Evolutionary conservation across 1,284 basidiomycete species (phyloP), one percentile per base, ranked within the genome.

Genomic region (Inonotus obliquus): DNA sequence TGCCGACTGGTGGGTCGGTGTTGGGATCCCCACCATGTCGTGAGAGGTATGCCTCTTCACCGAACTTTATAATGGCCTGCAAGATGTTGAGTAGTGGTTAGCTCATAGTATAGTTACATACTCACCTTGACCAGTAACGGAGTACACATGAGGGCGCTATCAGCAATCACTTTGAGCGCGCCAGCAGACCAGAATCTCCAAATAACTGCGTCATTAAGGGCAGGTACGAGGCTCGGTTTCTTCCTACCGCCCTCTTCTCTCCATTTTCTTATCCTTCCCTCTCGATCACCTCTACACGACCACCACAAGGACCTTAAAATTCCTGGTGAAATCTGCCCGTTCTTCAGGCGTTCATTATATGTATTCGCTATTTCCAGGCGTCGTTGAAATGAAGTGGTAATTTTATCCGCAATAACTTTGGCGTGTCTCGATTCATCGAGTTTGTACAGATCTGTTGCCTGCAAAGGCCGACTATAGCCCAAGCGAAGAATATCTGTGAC

Each of bases 171-270:
- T 71, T 95, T 96, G 72, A 94, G 75, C 9, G 89, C 9, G 4
- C 91, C 92, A 59, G 81, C 87, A 2, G 81, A 77, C 93, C 94
- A 96, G 71, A 96, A 92, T 77, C 84, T 87, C 79, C 83, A 86
- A 35, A 85, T 85, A 65, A 96, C 82, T 60, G 87, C 87, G 69
- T 96, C 93, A 67, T 89, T 91, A 70, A 96, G 80, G 0, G 94
- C 87, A 75, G 79, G 77, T 0, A 83, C 76, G 21, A 97, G 80
- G 67, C 89, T 92, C 0, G 94, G 80, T 59, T 77, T 78, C 67
- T 80, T 82, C 69, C 78, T 84, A 0, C 91, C 91, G 29, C 79
- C 79, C 32, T 78, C 80, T 56, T 83, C 80, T 66, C 84, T 76
- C 90, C 89, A 92, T 61, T 75, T 71, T 63, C 79, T 81, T 71